Base-by-base conservation (phyloP, 345 rosid species). In the Hibiscus tridactylites region DNA sequence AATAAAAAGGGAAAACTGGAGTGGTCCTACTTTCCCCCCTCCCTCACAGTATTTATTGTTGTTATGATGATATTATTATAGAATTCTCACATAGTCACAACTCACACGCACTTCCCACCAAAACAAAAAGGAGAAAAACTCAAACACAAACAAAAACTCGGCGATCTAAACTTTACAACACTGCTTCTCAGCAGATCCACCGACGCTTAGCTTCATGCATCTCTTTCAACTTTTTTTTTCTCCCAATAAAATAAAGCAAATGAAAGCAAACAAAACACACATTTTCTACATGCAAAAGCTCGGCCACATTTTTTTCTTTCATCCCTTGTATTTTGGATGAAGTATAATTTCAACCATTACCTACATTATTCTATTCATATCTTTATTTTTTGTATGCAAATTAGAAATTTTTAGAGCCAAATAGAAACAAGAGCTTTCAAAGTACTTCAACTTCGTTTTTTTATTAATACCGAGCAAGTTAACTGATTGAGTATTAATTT, bases 141-240 rank as follows among this genome's bases (percentile, higher is more conserved):
- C 11, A 46, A 65, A 47, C 70, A 19, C 39, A 19, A 54, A 54
- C 28, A 52, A 16, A 5, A 52, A 65, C 69, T 65, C 70, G 57
- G 39, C 70, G 57, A 47, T 66, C 37, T 66, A 26, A 26, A 47
- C 56, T 13, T 47, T 15, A 2, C 3, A 3, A 15, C 21, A 6
- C 57, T 7, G 12, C 39, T 66, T 47, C 70, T 13, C 3, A 21
- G 56, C 33, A 65, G 57, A 47, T 66, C 70, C 70, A 47, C 70
- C 70, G 70, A 66, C 70, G 57, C 70, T 66, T 66, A 2, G 13
- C 37, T 66, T 66, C 70, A 46, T 47, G 37, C 37, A 7, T 26
- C 70, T 65, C 54, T 44, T 35, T 19, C 26, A 4, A 33, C 6
- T 33, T 3, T 33, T 33, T 33, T 33, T 33, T 33, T 21, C 31